Conservation (phyloP, 2,329 filamentous ascomycete genomes). For the Teratosphaeria nubilosa region DNA sequence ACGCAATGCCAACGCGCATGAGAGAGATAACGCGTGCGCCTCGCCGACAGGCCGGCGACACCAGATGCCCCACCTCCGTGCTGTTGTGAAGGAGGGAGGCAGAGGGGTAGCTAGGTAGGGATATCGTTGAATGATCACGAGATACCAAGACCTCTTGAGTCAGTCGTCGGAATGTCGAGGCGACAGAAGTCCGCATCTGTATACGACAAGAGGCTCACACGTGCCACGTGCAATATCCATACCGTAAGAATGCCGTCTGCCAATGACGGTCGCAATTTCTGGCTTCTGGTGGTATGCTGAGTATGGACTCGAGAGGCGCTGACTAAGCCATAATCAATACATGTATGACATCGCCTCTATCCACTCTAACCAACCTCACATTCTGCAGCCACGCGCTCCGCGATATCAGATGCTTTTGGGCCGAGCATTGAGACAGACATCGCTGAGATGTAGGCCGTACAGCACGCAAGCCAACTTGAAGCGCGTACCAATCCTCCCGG, state of each 20-base stretch:
- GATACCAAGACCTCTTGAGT: background rate
- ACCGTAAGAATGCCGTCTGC: background rate
- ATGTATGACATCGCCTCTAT: background rate
- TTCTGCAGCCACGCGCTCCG: background rate
- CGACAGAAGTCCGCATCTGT: background rate
- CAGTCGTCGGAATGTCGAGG: background rate
- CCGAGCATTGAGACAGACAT: background rate
- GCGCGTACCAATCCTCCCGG: constrained; percentile 15
- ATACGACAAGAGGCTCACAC: background rate
- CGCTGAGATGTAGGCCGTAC: constrained; percentile 6
- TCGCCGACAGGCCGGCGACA: background rate
- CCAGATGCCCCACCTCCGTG: background rate
- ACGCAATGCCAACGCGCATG: background rate
- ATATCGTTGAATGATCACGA: background rate
- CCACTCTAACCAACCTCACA: background rate
- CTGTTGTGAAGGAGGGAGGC: background rate
- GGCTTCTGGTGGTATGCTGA: background rate
- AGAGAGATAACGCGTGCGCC: background rate
- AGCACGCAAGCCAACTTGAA: constrained; percentile 5
- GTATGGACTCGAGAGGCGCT: background rate
- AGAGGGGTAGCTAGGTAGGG: background rate
- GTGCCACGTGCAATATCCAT: background rate
- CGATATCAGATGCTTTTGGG: constrained; percentile 6
- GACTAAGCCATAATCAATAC: background rate
- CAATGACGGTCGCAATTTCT: background rate